These are phyloP conservation scores for Xylaria sp. DNA, from an alignment of 2,329 filamentous ascomycete genomes.

Conservation along the genomic window DNA sequence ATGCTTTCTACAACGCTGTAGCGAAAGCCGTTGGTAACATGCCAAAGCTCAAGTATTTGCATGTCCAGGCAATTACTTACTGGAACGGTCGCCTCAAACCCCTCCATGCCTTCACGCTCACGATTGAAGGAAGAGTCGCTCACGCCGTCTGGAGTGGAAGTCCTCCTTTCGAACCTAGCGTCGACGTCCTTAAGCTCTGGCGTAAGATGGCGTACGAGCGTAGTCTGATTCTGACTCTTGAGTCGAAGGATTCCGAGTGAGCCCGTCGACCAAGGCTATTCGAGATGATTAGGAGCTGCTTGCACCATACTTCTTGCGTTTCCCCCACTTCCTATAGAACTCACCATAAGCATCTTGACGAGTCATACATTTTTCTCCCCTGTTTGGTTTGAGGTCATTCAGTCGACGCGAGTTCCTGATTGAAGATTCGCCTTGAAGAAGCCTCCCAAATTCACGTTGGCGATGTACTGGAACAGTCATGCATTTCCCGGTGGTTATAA, in stretches of 20 bases:
- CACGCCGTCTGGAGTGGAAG: conserved; percentile 17
- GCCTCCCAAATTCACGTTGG: background rate
- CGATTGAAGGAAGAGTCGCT: background rate
- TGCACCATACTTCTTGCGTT: background rate
- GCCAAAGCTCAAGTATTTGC: conserved; percentile 25
- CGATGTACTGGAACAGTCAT: background rate
- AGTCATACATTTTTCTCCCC: background rate
- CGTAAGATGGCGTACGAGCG: conserved; percentile 22
- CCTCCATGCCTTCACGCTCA: conserved; percentile 21
- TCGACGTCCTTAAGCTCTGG: conserved; percentile 19
- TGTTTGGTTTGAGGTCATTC: background rate
- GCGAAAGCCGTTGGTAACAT: conserved; percentile 29
- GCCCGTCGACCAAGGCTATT: background rate
- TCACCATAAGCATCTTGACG: background rate
- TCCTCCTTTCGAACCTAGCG: conserved; percentile 17
- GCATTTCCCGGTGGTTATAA: background rate
- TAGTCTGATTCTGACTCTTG: conserved; percentile 4
- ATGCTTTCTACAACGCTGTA: conserved; percentile 22
- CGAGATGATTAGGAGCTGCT: background rate
- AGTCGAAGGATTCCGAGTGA: background rate
- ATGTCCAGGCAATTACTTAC: conserved; percentile 24
- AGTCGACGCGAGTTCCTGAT: background rate
- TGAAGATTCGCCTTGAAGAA: background rate
- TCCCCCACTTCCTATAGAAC: background rate
- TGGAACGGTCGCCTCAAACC: conserved; percentile 8